phyloP scores from a whole-genome alignment of 345 rosid species.

The Moricandia moricandioides region DNA sequence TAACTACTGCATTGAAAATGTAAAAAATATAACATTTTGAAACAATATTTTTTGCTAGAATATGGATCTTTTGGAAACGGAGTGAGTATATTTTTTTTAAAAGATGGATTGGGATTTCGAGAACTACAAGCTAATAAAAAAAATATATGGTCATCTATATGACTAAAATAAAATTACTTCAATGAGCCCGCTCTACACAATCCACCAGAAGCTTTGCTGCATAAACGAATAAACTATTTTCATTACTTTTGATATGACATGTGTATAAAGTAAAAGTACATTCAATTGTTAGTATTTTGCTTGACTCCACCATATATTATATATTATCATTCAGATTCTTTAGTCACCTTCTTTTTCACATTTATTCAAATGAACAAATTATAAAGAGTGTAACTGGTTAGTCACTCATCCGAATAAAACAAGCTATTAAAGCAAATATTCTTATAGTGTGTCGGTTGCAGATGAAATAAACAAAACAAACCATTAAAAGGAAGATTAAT shows the following conservation, averaged over 20 bases:
- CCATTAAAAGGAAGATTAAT: neutral
- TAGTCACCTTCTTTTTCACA: neutral
- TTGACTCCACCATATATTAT: neutral
- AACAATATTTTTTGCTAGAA: no score
- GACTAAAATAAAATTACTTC: neutral
- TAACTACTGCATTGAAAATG: no score
- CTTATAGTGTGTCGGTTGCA: neutral
- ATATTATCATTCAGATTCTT: neutral
- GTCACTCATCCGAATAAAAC: slow-evolving; percentile 10
- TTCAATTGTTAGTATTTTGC: neutral
- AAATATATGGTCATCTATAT: neutral
- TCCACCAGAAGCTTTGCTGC: neutral
- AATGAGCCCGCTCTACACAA: neutral
- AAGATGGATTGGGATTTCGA: neutral
- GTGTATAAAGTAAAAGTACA: neutral
- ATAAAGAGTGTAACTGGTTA: neutral
- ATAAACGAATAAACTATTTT: neutral
- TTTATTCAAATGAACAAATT: neutral
- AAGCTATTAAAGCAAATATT: neutral
- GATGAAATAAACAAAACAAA: neutral
- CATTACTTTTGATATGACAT: neutral
- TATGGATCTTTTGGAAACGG: no score
- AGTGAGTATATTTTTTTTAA: no score
- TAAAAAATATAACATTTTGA: no score
- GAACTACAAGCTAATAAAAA: neutral